Evolutionary conservation across 176 grass and related monocot genomes (phyloP), one percentile per base, ranked within the genome.

Genomic region (Avena eriantha): DNA sequence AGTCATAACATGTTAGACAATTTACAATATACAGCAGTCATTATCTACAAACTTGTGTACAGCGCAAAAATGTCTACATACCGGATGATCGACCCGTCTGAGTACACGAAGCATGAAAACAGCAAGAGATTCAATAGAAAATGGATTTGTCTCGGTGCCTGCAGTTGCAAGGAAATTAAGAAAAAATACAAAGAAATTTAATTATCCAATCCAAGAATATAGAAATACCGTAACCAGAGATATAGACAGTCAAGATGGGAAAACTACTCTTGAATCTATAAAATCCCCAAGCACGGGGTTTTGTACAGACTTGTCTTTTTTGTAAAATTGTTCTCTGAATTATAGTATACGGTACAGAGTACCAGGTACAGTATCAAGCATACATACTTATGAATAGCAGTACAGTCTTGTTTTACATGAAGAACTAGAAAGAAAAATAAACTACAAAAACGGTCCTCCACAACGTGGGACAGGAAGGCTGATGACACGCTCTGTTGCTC

Each of bases 71-170:
- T 23, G 48, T 24, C 4, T 65, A 78, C 77, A 58, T 81, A 95
- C 96, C 34, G 93, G 91, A 92, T 98, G 96, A 76, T 98, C 94
- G 82, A 80, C 90, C 78, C 96, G 68, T 55, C 92, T 88, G 84
- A 98, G 90, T 26, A 98, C 93, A 68, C 93, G 90, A 79, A 92
- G 86, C 55, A 98, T 94, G 73, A 98, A 98, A 73, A 98, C 91
- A 84, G 93, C 96, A 60, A 95, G 82, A 24, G 96, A 86, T n/a
- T 98, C 96, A 80, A 98, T 84, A 83, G 96, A 95, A 80, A 98
- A 98, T 49, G 96, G 96, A 93, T 98, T 98, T 75, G 86, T 90
- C 73, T 95, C 88, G 2, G 93, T 92, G 67, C 95, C 95, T 98
- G 80, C 35, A 78, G 77, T 88, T 83, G 64, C 79, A 73, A 85